These are phyloP conservation scores for Mycena kentingensis DNA, from an alignment of 768 basidiomycete species.

Conservation along the genomic window DNA sequence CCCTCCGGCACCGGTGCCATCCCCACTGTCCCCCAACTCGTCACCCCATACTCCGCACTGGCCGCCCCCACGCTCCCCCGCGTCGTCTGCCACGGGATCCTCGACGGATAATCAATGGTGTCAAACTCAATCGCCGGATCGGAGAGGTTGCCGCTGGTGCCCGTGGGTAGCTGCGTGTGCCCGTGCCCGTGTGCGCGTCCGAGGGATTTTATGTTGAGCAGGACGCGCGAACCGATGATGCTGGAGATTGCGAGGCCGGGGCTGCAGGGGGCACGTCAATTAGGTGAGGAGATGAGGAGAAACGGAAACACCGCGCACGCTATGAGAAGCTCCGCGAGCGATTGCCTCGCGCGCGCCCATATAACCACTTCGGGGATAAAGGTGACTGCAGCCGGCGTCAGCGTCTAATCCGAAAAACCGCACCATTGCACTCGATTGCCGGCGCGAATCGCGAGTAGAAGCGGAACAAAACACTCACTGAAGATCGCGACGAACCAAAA, in stretches of 20 bases:
- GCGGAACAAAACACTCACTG: not conserved
- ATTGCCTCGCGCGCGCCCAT: conserved; percentile 14
- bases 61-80: too few species aligned
- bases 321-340: conserved; percentile 16
- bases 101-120: conserved; percentile 18
- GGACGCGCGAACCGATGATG: conserved; percentile 19
- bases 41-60: too few species aligned
- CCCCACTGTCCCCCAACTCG: too few species aligned
- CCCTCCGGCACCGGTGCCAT: too few species aligned
- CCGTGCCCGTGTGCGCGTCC: not conserved
- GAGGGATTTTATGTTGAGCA: conserved; percentile 16
- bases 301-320: conserved; percentile 3
- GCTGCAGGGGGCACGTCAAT: not conserved
- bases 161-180: not conserved
- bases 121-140: conserved; percentile 12
- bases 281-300: not conserved
- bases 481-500: conserved; percentile 22
- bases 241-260: conserved; percentile 19
- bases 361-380: conserved; percentile 18
- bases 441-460: too few species aligned
- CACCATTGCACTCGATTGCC: too few species aligned
- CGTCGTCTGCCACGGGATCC: conserved; percentile 7
- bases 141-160: not conserved
- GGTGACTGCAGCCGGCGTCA: not conserved
- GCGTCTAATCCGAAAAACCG: too few species aligned